Evolutionary conservation across 2,329 filamentous ascomycete genomes (phyloP).

Genomic region (Sarocladium brachiariae): DNA sequence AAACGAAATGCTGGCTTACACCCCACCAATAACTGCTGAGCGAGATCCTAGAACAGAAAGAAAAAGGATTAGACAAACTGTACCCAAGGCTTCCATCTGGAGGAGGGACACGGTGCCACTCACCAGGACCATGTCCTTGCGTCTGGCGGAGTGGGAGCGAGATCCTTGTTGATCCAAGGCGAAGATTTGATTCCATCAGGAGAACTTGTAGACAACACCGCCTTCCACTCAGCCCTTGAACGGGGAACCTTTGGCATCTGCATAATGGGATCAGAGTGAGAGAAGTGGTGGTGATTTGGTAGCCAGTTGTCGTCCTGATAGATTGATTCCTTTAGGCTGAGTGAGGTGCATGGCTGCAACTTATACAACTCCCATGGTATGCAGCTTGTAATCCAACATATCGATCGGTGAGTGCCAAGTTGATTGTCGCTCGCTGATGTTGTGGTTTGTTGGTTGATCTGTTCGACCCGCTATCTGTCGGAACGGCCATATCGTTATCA

Average conservation of each 20-base stretch:
- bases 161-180: neutral
- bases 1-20: neutral
- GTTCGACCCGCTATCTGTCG: neutral
- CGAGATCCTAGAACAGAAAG: neutral
- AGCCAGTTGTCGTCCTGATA: neutral
- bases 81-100: neutral
- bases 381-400: neutral
- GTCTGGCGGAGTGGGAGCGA: neutral
- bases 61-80: neutral
- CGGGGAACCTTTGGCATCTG: neutral
- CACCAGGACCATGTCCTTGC: neutral
- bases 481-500: neutral
- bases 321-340: neutral
- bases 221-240: neutral
- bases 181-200: neutral
- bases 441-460: neutral
- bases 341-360: neutral
- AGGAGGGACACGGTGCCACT: neutral
- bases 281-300: neutral
- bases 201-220: neutral
- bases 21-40: neutral
- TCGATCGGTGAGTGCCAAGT: neutral
- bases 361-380: neutral
- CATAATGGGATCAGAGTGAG: neutral
- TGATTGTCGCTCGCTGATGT: neutral